Percentiles rank a stretch among this genome's conserved stretches.
Conservation (phyloP, 257 asterid genomes). For the Apocynum venetum region DNA sequence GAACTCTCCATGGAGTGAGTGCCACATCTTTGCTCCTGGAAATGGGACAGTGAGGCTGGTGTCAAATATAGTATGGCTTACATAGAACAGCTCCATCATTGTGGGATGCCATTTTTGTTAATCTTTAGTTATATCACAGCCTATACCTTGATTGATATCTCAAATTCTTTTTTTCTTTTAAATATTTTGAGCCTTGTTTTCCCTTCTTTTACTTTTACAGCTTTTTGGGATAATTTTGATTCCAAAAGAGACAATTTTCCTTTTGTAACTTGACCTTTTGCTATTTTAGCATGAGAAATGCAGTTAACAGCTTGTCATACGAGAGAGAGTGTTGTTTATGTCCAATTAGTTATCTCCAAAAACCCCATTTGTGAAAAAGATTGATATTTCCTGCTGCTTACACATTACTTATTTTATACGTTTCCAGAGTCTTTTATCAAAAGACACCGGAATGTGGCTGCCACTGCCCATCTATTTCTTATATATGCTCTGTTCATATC, state of each 20-base stretch:
- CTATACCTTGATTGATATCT: slow-evolving; percentile 13
- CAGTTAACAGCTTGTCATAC: slow-evolving; percentile 9
- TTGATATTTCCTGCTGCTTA: background rate
- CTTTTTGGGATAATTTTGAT: background rate
- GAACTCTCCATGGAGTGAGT: background rate
- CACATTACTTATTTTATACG: background rate
- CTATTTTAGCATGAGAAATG: background rate
- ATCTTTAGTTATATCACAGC: slow-evolving; percentile 2
- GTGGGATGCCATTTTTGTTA: slow-evolving; percentile 14
- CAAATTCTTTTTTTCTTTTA: slow-evolving; percentile 11
- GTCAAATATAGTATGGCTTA: background rate
- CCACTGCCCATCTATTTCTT: background rate
- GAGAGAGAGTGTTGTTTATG: background rate
- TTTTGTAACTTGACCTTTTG: background rate
- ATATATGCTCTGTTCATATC: too few relatives aligned
- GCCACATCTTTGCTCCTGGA: background rate
- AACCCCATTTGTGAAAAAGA: background rate
- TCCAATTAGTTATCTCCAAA: background rate
- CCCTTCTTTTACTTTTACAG: background rate
- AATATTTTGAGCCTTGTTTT: slow-evolving; percentile 4
- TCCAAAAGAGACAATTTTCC: background rate
- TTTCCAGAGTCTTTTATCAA: background rate
- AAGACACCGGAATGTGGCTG: background rate
- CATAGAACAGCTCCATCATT: slow-evolving; percentile 6
- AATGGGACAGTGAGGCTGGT: background rate